Evolutionary conservation across 257 asterid species (phyloP).

Genomic region (Solanum clarkiae): DNA sequence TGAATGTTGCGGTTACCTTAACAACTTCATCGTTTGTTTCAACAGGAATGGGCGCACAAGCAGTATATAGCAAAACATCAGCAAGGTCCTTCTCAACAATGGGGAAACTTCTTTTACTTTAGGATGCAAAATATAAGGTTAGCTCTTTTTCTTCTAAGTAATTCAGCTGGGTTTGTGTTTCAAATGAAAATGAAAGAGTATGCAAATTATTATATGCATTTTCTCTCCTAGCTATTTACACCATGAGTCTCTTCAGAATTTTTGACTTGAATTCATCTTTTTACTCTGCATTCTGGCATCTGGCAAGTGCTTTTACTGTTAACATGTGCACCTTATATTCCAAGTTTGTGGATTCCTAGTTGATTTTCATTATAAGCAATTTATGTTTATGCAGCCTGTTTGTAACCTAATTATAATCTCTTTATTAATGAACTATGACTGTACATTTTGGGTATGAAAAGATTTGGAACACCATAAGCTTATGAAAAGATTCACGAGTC

Average conservation of each 20-base stretch:
- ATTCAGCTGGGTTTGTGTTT: background rate
- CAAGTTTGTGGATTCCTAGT: background rate
- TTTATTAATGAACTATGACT: background rate
- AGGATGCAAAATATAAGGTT: constrained; percentile 97
- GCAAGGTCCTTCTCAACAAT: constrained; percentile 97
- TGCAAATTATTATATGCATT: background rate
- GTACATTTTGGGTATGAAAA: background rate
- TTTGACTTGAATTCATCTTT: background rate
- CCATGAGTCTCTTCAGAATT: background rate
- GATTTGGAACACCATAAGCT: background rate
- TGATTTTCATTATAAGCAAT: background rate
- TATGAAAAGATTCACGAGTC: background rate
- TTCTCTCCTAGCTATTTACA: background rate
- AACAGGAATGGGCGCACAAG: constrained; percentile 88
- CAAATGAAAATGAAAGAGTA: background rate
- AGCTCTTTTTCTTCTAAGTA: background rate
- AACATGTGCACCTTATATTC: background rate
- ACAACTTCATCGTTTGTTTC: background rate
- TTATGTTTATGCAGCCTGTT: background rate
- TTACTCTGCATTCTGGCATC: background rate
- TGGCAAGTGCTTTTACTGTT: background rate
- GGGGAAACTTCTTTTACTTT: constrained; percentile 92
- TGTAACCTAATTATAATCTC: background rate
- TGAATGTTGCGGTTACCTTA: background rate
- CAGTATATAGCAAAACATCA: constrained; percentile 89